Conservation (phyloP, 495 filamentous ascomycete species). For the Lepidopterella palustris region DNA sequence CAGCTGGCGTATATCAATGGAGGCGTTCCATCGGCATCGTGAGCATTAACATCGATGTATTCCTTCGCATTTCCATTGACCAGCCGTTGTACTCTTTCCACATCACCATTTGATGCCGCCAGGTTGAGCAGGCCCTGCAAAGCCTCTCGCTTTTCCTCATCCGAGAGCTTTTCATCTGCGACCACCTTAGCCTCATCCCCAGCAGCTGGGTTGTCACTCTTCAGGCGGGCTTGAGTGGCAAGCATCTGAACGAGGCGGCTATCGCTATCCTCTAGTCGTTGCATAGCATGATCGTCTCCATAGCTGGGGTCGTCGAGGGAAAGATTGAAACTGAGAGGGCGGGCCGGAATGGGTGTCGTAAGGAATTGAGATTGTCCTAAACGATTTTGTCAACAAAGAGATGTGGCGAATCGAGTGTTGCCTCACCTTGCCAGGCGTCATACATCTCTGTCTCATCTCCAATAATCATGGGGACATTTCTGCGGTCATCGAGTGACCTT, state of each 20-base stretch:
- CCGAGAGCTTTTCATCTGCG: slow-evolving; percentile 62
- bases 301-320: slow-evolving; percentile 68
- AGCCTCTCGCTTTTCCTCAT: slow-evolving; percentile 68
- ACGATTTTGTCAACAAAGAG: background rate
- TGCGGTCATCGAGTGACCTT: slow-evolving; percentile 81
- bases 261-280: slow-evolving; percentile 73
- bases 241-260: slow-evolving; percentile 90
- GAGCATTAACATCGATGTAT: slow-evolving; percentile 81
- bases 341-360: slow-evolving; percentile 73
- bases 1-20: slow-evolving; percentile 98
- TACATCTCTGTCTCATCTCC: slow-evolving; percentile 87
- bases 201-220: slow-evolving; percentile 58
- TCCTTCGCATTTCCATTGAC: slow-evolving; percentile 65
- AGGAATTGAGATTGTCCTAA: slow-evolving; percentile 92
- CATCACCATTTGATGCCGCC: slow-evolving; percentile 94
- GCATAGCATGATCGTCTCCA: slow-evolving; percentile 52
- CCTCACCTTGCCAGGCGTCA: slow-evolving; percentile 93
- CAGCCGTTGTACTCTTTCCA: slow-evolving; percentile 70
- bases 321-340: slow-evolving; percentile 77
- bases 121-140: slow-evolving; percentile 87
- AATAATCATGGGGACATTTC: slow-evolving; percentile 49
- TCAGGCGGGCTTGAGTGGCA: slow-evolving; percentile 81
- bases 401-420: background rate
- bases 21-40: slow-evolving; percentile 91
- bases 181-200: slow-evolving; percentile 77